Evolutionary conservation across 2,329 filamentous ascomycete genomes (phyloP).

Genomic region (Aurifilum marmelostoma): DNA sequence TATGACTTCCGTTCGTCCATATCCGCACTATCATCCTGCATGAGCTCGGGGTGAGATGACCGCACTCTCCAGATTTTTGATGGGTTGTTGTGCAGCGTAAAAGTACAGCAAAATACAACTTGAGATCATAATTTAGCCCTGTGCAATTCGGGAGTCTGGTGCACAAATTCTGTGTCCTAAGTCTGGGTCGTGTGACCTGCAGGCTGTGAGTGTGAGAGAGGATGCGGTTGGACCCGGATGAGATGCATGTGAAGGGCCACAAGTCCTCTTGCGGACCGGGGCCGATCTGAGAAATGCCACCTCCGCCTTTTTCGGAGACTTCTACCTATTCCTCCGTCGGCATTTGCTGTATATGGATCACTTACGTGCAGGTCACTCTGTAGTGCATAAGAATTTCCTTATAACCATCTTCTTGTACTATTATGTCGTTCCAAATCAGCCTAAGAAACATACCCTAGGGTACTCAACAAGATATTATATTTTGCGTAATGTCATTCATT

Average conservation of each 20-base stretch:
- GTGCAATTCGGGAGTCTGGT: neutral
- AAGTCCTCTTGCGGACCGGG: constrained; percentile 1
- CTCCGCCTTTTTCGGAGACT: neutral
- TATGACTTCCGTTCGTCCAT: neutral
- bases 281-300: neutral
- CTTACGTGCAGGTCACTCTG: neutral
- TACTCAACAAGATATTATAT: too few relatives aligned
- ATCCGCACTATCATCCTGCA: neutral
- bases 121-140: neutral
- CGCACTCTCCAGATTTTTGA: neutral
- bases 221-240: neutral
- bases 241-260: constrained; percentile 11
- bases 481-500: too few relatives aligned
- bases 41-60: neutral
- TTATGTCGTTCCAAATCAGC: neutral
- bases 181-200: neutral
- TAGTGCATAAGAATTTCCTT: neutral
- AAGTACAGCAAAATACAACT: neutral
- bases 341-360: neutral
- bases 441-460: neutral
- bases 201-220: neutral
- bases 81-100: neutral
- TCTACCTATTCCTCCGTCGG: neutral
- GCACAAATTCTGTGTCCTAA: neutral
- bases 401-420: neutral